phyloP scores from a whole-genome alignment of 176 grass and related monocot species.

The Cocos nucifera region DNA sequence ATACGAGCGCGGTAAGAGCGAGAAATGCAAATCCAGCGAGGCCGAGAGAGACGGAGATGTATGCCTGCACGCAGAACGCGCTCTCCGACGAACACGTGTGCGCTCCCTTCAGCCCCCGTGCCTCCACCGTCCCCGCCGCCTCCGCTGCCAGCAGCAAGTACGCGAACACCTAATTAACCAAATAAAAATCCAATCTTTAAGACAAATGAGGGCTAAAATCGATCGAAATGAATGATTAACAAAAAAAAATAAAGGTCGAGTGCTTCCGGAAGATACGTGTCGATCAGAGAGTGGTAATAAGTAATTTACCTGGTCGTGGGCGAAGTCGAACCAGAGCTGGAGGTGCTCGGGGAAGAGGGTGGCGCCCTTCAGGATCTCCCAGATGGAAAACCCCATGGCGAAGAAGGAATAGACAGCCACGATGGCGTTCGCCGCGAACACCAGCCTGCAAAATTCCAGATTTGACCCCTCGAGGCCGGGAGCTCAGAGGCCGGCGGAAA shows the following conservation, averaged over 20 bases:
- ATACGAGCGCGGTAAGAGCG: slow-evolving; percentile 42
- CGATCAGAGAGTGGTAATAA: neutral
- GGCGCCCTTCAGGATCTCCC: slow-evolving; percentile 42
- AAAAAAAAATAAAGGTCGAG: too few relatives aligned
- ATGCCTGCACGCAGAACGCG: slow-evolving; percentile 38
- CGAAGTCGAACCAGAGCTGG: slow-evolving; percentile 94
- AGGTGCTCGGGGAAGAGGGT: slow-evolving; percentile 58
- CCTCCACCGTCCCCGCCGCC: slow-evolving; percentile 33
- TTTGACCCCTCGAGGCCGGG: too few relatives aligned
- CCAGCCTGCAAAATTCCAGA: slow-evolving; percentile 22
- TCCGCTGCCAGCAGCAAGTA: slow-evolving; percentile 54
- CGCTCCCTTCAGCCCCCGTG: slow-evolving; percentile 8
- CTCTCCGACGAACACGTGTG: slow-evolving; percentile 3
- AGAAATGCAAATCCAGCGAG: slow-evolving; percentile 59
- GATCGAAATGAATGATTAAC: neutral
- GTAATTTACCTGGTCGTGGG: slow-evolving; percentile 62
- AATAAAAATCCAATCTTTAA: neutral
- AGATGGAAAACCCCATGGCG: slow-evolving; percentile 38
- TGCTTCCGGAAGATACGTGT: too few relatives aligned
- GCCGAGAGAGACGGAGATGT: slow-evolving; percentile 46
- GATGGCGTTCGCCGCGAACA: slow-evolving; percentile 71
- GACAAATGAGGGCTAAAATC: neutral
- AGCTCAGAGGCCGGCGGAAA: too few relatives aligned
- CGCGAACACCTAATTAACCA: slow-evolving; percentile 40
- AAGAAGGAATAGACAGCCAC: slow-evolving; percentile 60